A percentile compares a stretch with the other conserved stretches of the same genome.
Conservation (phyloP, 2,329 filamentous ascomycete genomes). For the Pestalotiopsis sp. region DNA sequence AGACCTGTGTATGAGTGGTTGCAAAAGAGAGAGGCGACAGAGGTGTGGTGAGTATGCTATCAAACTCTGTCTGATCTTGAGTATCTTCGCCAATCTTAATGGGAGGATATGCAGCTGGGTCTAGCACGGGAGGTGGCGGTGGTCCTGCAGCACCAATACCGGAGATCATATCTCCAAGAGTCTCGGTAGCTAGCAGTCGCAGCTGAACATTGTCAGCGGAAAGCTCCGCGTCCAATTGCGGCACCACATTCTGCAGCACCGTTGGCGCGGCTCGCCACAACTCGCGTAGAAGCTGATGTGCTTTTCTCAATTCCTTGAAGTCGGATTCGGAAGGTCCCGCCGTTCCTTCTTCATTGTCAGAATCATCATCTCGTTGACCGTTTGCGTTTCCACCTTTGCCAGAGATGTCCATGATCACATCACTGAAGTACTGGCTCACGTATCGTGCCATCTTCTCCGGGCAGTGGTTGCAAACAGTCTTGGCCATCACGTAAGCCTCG, state of each 20-base stretch:
- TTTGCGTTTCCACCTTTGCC: constrained; percentile 56
- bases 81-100: constrained; percentile 62
- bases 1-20: constrained; percentile 75
- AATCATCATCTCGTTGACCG: constrained; percentile 59
- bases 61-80: constrained; percentile 43
- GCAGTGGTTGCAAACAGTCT: constrained; percentile 85
- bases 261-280: constrained; percentile 89
- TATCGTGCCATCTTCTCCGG: constrained; percentile 94
- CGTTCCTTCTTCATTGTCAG: constrained; percentile 60
- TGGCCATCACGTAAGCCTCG: constrained; percentile 93
- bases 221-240: constrained; percentile 89
- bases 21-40: constrained; percentile 88
- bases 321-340: constrained; percentile 77
- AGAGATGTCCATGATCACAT: constrained; percentile 89
- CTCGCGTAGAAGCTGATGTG: constrained; percentile 85
- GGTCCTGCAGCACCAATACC: constrained; percentile 91
- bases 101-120: constrained; percentile 84
- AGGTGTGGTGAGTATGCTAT: constrained; percentile 74
- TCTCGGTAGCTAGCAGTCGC: constrained; percentile 86
- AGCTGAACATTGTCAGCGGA: constrained; percentile 86
- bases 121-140: constrained; percentile 69
- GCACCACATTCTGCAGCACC: constrained; percentile 89
- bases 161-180: constrained; percentile 90
- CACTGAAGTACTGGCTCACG: constrained; percentile 94
- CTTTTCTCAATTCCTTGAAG: constrained; percentile 83